Evolutionary conservation across 768 basidiomycete genomes (phyloP), one percentile per base, ranked within the genome.

Genomic region (Lentinula boryana): DNA sequence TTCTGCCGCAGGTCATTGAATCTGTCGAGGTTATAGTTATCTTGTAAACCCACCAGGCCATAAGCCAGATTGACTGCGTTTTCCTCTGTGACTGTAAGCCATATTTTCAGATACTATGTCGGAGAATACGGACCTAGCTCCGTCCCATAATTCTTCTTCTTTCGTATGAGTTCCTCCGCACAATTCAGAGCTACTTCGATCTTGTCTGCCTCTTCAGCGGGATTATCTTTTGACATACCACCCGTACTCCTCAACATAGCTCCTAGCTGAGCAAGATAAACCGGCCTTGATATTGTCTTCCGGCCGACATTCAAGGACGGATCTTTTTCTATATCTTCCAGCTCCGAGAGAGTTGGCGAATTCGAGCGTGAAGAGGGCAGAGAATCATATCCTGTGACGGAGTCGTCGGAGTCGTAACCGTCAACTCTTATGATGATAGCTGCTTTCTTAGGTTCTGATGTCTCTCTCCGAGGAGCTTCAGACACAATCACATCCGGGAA

Each of bases 201-300:
- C 67, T 80, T 84, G 60, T 93, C 87, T 0, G 87, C 90, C 62
- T 91, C 84, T 40, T 85, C 81, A 10, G 81, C 78, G 41, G 83
- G 84, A 55, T 87, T 79, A 18, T 80, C 79, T 35, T 78, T 71
- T 60, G 79, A 74, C 46, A 79, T 67, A 2, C 78, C 76, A n/a
- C 79, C 80, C 13, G 79, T 81, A 16, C 80, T 80, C 36, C 88
- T 82, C n/a, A 98, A 74, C 66, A 97, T 75, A 53, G 84, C 84
- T 4, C 86, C 86, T 4, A 99, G 78, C 68, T 98, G 95, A 7
- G 82, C 82, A 12, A 98, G 84, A 71, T 98, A 99, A 8, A 98
- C 91, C 0, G 97, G 97, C 16, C 86, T 81, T n/a, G 80, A 69
- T 13, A 89, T 78, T 66, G 87, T 93, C 73, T 86, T 87, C 36